Evolutionary conservation across 805 yeast genomes (phyloP).

Genomic region (Wickerhamiella bombiphila): DNA sequence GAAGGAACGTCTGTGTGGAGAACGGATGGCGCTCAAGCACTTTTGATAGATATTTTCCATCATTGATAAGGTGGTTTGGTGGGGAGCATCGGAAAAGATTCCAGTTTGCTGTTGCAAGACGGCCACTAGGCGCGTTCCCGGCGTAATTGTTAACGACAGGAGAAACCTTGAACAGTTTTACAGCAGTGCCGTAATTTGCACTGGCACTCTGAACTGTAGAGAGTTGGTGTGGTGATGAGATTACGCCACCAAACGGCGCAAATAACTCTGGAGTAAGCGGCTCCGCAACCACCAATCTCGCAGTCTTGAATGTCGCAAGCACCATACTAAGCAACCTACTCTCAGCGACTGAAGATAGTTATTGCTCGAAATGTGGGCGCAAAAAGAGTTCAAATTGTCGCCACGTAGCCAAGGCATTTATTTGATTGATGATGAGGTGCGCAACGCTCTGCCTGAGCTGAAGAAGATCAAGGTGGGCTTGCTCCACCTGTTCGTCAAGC

Average conservation of each 20-base stretch:
- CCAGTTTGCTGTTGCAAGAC: constrained; percentile 48
- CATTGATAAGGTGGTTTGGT: constrained; percentile 42
- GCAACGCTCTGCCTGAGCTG: constrained; percentile 42
- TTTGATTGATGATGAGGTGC: constrained; percentile 54
- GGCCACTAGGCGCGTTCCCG: constrained; percentile 31
- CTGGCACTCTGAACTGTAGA: constrained; percentile 29
- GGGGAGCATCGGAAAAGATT: constrained; percentile 73
- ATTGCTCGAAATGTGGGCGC: constrained; percentile 34
- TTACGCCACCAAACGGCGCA: constrained; percentile 56
- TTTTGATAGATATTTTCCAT: constrained; percentile 33
- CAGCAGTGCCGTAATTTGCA: constrained; percentile 93
- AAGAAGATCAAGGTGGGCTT: constrained; percentile 46
- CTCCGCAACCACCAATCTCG: constrained; percentile 28
- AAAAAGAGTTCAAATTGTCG: constrained; percentile 36
- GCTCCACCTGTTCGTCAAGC: constrained; percentile 55
- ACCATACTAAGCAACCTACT: constrained; percentile 7
- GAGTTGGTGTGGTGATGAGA: constrained; percentile 66
- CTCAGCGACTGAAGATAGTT: not conserved
- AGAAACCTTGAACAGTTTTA: constrained; percentile 58
- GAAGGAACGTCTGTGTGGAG: constrained; percentile 80
- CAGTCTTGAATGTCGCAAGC: constrained; percentile 12
- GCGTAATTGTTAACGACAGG: constrained; percentile 42
- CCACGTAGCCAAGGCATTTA: constrained; percentile 56
- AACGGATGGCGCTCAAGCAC: constrained; percentile 85
- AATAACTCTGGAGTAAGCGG: constrained; percentile 55